Evolutionary conservation across 306 rosid genomes (phyloP).

Genomic region (Cucurbita maxima): DNA sequence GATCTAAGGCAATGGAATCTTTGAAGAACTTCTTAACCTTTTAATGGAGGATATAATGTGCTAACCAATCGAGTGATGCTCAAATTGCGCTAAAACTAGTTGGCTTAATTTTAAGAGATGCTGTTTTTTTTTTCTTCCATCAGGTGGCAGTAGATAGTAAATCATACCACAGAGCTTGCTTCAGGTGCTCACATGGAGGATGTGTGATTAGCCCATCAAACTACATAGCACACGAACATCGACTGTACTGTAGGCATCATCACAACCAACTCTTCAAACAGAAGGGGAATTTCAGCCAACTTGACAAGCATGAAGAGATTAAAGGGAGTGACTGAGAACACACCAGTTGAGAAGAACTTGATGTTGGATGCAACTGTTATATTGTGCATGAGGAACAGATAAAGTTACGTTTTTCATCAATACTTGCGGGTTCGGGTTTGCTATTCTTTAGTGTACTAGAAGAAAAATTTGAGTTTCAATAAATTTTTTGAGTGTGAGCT

Average conservation of each 20-base stretch:
- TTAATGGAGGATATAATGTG: not conserved
- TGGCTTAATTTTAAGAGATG: not conserved
- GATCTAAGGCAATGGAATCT: not conserved
- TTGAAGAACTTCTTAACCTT: not conserved
- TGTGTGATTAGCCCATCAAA: conserved; percentile 86
- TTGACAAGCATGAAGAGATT: conserved; percentile 35
- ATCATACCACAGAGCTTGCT: conserved; percentile 69
- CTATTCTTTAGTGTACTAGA: not conserved
- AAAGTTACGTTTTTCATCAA: not conserved
- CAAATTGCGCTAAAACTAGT: not conserved
- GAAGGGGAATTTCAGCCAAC: conserved; percentile 86
- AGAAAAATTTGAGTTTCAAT: not conserved
- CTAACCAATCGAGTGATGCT: not conserved
- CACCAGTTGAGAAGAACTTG: conserved; percentile 11
- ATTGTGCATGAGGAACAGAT: not conserved
- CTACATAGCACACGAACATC: conserved; percentile 79
- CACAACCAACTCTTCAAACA: conserved; percentile 81
- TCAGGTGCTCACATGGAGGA: conserved; percentile 82
- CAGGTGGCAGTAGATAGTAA: conserved; percentile 82
- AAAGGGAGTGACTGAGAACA: conserved; percentile 26
- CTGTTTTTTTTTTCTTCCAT: not conserved
- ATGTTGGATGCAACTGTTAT: not conserved
- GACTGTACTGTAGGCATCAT: conserved; percentile 81
- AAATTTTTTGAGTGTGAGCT: not conserved
- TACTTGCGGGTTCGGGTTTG: not conserved